Percentiles rank a stretch among this genome's conserved stretches.
These are phyloP conservation scores for Venturia oleaginea DNA, from an alignment of 2,329 filamentous ascomycete species.

Conservation along the genomic window DNA sequence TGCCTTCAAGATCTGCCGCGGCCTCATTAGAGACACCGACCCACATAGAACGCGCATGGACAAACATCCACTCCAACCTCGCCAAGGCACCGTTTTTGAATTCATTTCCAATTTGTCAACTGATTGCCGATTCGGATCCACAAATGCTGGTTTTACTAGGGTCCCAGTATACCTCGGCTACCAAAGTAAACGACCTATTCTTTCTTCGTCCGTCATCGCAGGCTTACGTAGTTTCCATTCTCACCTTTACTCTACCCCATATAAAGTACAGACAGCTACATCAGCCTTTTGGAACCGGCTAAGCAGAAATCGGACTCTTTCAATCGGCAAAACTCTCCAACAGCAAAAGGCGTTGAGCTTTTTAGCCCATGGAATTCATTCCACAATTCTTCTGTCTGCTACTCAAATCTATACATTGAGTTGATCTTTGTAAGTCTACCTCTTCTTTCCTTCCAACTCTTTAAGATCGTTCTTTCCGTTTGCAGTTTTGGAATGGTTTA, in stretches of 20 bases:
- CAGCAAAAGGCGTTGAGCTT: not conserved
- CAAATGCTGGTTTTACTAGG: not conserved
- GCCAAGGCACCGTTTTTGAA: not conserved
- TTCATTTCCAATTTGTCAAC: not conserved
- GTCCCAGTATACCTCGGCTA: slow-evolving; percentile 3
- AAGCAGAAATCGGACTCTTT: not conserved
- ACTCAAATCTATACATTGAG: slow-evolving; percentile 14
- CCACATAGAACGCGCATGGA: not conserved
- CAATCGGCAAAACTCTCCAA: not conserved
- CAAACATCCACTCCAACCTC: not conserved
- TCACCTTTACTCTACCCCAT: not conserved
- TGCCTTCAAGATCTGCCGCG: not conserved
- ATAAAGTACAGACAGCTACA: not conserved
- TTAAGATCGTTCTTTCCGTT: not conserved
- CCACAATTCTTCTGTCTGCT: slow-evolving; percentile 14
- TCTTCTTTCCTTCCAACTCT: not conserved
- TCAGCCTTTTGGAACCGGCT: not conserved
- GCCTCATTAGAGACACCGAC: not conserved
- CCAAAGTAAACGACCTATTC: not conserved
- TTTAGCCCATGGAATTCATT: slow-evolving; percentile 13
- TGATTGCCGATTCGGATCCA: not conserved
- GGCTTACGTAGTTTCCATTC: not conserved
- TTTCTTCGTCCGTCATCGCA: slow-evolving; percentile 7
- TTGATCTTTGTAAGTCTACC: not conserved
- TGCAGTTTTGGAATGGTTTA: not conserved